Conservation (phyloP, 768 basidiomycete genomes). For the Boletus pseudo-olivaceus region DNA sequence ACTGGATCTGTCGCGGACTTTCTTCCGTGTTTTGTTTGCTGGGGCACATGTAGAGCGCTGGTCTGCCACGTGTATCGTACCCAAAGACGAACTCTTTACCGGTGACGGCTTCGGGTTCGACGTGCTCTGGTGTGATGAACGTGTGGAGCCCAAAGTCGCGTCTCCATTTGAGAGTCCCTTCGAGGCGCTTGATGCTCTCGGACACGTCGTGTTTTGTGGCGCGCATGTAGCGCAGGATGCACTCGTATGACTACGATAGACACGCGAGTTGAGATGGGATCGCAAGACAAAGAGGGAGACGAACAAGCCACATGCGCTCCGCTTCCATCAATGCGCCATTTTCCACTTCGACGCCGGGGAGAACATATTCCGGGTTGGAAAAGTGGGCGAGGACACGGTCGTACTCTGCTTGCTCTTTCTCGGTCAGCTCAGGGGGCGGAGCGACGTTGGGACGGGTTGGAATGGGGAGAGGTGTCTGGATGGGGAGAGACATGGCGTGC, state of each 20-base stretch:
- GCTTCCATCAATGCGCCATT: slow-evolving; percentile 51
- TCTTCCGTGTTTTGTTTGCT: slow-evolving; percentile 79
- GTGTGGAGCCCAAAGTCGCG: slow-evolving; percentile 75
- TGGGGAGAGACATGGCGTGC: slow-evolving; percentile 6
- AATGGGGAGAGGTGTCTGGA: slow-evolving; percentile 23
- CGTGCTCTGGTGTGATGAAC: slow-evolving; percentile 50
- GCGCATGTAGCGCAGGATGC: slow-evolving; percentile 71
- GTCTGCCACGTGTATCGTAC: slow-evolving; percentile 62
- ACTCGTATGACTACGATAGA: slow-evolving; percentile 52
- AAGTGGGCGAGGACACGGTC: slow-evolving; percentile 61
- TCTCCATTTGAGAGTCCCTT: slow-evolving; percentile 75
- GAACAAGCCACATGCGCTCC: slow-evolving; percentile 76
- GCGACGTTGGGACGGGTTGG: slow-evolving; percentile 27
- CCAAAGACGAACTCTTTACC: slow-evolving; percentile 82
- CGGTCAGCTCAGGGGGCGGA: slow-evolving; percentile 38
- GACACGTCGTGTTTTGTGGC: slow-evolving; percentile 70
- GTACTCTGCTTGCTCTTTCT: slow-evolving; percentile 47
- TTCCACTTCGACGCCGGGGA: slow-evolving; percentile 44
- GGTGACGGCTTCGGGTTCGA: slow-evolving; percentile 78
- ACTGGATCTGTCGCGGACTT: slow-evolving; percentile 64
- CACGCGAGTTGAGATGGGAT: background rate
- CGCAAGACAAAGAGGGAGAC: slow-evolving; percentile 18
- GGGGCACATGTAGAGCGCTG: slow-evolving; percentile 65
- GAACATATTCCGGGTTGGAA: slow-evolving; percentile 43
- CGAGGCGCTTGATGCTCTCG: slow-evolving; percentile 61